Conservation (phyloP, 768 basidiomycete genomes). For the Rhodosporidiobolus odoratus region DNA sequence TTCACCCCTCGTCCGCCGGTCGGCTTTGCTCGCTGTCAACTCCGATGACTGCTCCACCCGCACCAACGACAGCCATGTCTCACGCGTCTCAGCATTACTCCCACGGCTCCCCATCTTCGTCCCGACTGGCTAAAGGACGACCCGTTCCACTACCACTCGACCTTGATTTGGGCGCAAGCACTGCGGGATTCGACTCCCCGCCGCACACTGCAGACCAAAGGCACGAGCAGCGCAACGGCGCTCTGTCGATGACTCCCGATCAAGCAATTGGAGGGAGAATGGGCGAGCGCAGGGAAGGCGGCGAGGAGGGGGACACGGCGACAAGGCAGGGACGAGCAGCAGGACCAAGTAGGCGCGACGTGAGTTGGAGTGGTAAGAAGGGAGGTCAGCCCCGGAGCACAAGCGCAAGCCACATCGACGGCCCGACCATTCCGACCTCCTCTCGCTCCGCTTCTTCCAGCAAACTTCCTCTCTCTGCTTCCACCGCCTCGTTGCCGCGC, state of each 20-base stretch:
- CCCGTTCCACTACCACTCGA: conserved; percentile 8
- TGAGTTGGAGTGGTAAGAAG: neutral
- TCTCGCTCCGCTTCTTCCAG: neutral
- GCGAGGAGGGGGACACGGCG: neutral
- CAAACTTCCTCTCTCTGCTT: conserved; percentile 2
- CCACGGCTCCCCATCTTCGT: neutral
- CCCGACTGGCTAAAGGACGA: neutral
- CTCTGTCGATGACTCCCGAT: neutral
- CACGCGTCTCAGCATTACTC: too few species aligned
- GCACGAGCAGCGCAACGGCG: neutral
- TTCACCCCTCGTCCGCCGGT: too few species aligned
- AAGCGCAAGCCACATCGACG: neutral
- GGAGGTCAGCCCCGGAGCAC: neutral
- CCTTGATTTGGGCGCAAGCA: neutral
- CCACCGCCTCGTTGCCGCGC: conserved; percentile 7
- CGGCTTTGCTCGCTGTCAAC: too few species aligned
- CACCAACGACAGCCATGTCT: too few species aligned
- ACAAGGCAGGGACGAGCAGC: neutral
- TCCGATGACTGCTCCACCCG: too few species aligned
- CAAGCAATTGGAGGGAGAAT: neutral
- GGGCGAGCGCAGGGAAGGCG: neutral
- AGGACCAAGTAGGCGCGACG: neutral
- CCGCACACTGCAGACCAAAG: neutral
- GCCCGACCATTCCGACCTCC: neutral
- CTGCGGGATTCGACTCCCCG: neutral